phyloP scores from a whole-genome alignment of 192 early-diverging fungal genomes.

The Chytriomyces sp. region DNA sequence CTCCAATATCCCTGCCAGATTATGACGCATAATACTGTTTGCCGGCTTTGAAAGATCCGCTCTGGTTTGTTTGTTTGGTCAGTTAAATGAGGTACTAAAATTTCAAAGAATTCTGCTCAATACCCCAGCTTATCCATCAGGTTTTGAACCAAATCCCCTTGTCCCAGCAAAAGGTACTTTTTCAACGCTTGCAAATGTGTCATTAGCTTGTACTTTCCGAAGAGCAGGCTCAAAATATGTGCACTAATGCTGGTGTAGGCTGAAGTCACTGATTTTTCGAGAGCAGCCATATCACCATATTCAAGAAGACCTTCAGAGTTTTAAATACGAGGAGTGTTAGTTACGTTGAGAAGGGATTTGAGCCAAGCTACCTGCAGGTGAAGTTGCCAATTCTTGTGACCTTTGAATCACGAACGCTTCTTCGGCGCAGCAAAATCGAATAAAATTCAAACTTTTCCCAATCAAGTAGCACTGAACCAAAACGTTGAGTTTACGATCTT shows the following conservation, averaged over 20 bases:
- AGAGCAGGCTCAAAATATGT: conserved; percentile 80
- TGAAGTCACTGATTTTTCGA: conserved; percentile 77
- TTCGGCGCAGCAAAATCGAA: conserved; percentile 50
- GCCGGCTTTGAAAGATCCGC: conserved; percentile 65
- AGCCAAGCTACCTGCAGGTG: conserved; percentile 6
- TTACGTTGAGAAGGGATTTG: no score
- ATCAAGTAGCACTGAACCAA: conserved; percentile 74
- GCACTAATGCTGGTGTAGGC: conserved; percentile 74
- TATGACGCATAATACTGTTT: conserved; percentile 81
- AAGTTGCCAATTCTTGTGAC: conserved; percentile 17
- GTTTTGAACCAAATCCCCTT: conserved; percentile 93
- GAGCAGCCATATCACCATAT: conserved; percentile 35
- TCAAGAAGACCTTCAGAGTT: conserved; percentile 14
- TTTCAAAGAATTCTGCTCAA: conserved; percentile 10
- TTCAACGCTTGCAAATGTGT: conserved; percentile 88
- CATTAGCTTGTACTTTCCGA: conserved; percentile 77
- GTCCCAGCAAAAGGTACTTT: conserved; percentile 85
- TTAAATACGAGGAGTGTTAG: no score
- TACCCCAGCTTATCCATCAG: conserved; percentile 86
- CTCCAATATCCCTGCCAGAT: conserved; percentile 84
- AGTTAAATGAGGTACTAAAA: conserved; percentile 12
- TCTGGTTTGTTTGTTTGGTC: conserved; percentile 19
- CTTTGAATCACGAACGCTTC: conserved; percentile 45
- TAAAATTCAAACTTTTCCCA: conserved; percentile 86
- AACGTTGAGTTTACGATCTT: background rate